Evolutionary conservation across 2,329 filamentous ascomycete species (phyloP), one percentile per base, ranked within the genome.

Genomic region (Pseudocercospora macadamiae): DNA sequence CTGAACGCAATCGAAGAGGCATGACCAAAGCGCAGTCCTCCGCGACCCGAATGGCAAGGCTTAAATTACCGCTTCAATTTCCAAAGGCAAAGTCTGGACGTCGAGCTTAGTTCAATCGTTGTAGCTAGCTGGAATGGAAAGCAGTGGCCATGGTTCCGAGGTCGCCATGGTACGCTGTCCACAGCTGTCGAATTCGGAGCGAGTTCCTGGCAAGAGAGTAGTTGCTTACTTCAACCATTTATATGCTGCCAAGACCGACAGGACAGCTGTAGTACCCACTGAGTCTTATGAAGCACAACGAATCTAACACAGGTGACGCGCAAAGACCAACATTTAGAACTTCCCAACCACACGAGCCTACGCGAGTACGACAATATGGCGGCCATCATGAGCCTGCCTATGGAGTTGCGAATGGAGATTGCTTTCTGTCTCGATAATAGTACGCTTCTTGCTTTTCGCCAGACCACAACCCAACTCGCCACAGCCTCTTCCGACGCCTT

Each of bases 41-140:
- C 18, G 85, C 85, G 56, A 85, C 86, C 61, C 82, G 76, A 60
- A 77, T 93, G 51, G 92, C 89, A 10, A 86, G 86, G 66, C 77
- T 97, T 68, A 85, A 83, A 67, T 74, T 97, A 62, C 95, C 95
- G 2, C 78, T 97, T 47, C 83, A 87, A 59, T 97, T 97, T 73
- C 95, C 93, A 1, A 92, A 89, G 77, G 55, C 63, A 23, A 56
- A 62, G 34, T 53, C 34, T 26, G 62, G 55, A 12, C 47, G 47
- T 28, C 47, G 47, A 36, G 54, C 47, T 19, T 49, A 49, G 26
- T 25, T 26, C 14, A 26, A 23, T 47, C 26, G 3, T 25, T 14
- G 23, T 47, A 47, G 23, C 14, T 47, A 26, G 42, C 10, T 47
- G 19, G 25, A 18, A 34, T 23, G 25, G 26, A 30, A 49, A n/a